Evolutionary conservation across 768 basidiomycete genomes (phyloP).

Genomic region (Xerocomus potaroensis): DNA sequence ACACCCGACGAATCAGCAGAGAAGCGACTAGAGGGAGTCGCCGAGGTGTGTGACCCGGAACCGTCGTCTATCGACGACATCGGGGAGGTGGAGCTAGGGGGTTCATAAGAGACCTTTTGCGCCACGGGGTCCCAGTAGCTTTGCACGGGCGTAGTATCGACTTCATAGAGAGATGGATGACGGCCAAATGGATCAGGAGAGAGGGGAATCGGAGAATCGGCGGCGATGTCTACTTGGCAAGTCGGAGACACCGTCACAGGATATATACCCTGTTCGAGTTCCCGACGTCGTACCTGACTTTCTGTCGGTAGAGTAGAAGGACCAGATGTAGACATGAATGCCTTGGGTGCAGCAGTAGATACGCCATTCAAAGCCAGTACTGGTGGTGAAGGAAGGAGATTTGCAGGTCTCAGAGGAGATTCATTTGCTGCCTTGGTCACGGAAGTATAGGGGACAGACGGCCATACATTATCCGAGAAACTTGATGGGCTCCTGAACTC

Average conservation of each 20-base stretch:
- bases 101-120: conserved; percentile 20
- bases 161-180: conserved; percentile 49
- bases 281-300: conserved; percentile 46
- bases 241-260: conserved; percentile 33
- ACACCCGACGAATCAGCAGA: conserved; percentile 63
- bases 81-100: conserved; percentile 20
- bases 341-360: conserved; percentile 55
- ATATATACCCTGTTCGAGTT: conserved; percentile 49
- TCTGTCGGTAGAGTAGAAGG: conserved; percentile 36
- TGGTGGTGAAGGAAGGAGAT: conserved; percentile 51
- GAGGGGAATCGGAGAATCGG: conserved; percentile 68
- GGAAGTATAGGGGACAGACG: conserved; percentile 42
- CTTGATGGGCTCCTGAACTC: conserved; percentile 5
- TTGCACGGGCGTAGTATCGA: conserved; percentile 28
- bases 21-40: conserved; percentile 58
- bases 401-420: conserved; percentile 20
- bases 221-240: conserved; percentile 17
- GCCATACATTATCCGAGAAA: conserved; percentile 32
- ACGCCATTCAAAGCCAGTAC: conserved; percentile 65
- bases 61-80: conserved; percentile 22
- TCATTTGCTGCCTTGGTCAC: conserved; percentile 21
- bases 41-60: conserved; percentile 16
- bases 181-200: conserved; percentile 82
- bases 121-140: conserved; percentile 43
- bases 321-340: conserved; percentile 30